Evolutionary conservation across 495 filamentous ascomycete species (phyloP).

Genomic region (Tetracladium marchalianum): DNA sequence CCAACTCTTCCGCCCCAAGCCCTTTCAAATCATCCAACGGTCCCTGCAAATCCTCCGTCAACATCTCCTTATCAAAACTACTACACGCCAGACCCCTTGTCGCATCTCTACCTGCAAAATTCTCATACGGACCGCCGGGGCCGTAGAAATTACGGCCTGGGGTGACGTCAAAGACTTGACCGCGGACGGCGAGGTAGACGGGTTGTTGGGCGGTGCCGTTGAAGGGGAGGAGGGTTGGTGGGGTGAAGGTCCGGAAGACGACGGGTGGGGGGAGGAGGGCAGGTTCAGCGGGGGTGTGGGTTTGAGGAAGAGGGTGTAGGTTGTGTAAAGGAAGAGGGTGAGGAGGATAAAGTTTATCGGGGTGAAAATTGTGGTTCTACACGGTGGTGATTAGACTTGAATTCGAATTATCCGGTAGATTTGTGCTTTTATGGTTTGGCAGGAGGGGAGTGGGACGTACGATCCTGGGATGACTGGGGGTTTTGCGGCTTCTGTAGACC

Average conservation of each 20-base stretch:
- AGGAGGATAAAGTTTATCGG: slow-evolving; percentile 74
- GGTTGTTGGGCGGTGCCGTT: slow-evolving; percentile 67
- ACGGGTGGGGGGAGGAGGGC: slow-evolving; percentile 60
- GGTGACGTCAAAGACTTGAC: slow-evolving; percentile 87
- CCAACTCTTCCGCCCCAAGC: slow-evolving; percentile 66
- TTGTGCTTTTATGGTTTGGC: background rate
- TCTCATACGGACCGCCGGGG: slow-evolving; percentile 76
- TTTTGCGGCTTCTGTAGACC: slow-evolving; percentile 18
- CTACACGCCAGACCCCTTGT: slow-evolving; percentile 79
- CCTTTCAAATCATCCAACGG: slow-evolving; percentile 76
- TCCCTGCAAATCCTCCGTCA: slow-evolving; percentile 83
- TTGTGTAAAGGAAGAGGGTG: slow-evolving; percentile 55
- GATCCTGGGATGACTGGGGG: slow-evolving; percentile 7
- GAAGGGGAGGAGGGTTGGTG: slow-evolving; percentile 73
- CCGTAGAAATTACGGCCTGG: slow-evolving; percentile 71
- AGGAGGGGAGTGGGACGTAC: slow-evolving; percentile 6
- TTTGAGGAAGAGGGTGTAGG: slow-evolving; percentile 54
- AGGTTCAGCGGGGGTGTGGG: slow-evolving; percentile 49
- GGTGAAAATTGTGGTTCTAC: slow-evolving; percentile 53
- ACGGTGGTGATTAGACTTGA: slow-evolving; percentile 13
- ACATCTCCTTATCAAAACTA: slow-evolving; percentile 93
- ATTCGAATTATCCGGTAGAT: background rate
- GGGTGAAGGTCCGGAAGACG: slow-evolving; percentile 89
- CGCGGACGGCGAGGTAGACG: slow-evolving; percentile 87
- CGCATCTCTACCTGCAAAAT: slow-evolving; percentile 86